A percentile compares a stretch with the other conserved stretches of the same genome.
Conservation (phyloP, 2,329 filamentous ascomycete genomes). For the Aspergillus flavus region DNA sequence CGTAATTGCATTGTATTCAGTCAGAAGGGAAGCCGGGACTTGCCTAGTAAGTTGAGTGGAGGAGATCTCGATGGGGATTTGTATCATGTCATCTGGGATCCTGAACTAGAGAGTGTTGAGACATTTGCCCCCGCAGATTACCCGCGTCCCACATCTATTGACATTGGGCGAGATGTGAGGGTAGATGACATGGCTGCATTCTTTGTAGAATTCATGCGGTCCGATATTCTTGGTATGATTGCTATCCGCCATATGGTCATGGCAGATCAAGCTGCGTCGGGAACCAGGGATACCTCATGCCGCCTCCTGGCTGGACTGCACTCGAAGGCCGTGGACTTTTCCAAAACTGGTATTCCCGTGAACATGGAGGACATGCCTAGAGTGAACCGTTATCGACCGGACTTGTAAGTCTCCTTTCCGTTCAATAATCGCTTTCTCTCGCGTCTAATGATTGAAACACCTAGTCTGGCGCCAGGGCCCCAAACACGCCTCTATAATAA, state of each 20-base stretch:
- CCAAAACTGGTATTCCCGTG: slow-evolving; percentile 69
- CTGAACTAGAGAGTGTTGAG: slow-evolving; percentile 26
- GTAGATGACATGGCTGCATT: slow-evolving; percentile 73
- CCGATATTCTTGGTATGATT: slow-evolving; percentile 67
- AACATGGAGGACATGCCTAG: slow-evolving; percentile 49
- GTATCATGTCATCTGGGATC: slow-evolving; percentile 78
- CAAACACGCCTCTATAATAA: slow-evolving; percentile 37
- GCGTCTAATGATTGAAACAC: background rate
- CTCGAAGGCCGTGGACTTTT: slow-evolving; percentile 74
- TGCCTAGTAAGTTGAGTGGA: slow-evolving; percentile 77
- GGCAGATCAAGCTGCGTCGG: slow-evolving; percentile 58
- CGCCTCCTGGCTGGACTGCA: slow-evolving; percentile 62
- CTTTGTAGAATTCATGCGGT: slow-evolving; percentile 76
- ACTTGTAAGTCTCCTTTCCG: slow-evolving; percentile 53
- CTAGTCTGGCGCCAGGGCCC: slow-evolving; percentile 29
- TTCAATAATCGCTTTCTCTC: background rate
- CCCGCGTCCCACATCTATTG: slow-evolving; percentile 56
- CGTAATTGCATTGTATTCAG: slow-evolving; percentile 80
- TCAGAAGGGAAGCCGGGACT: slow-evolving; percentile 67
- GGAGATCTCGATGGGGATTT: slow-evolving; percentile 84
- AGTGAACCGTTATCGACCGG: slow-evolving; percentile 48
- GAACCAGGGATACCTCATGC: slow-evolving; percentile 59
- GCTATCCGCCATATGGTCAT: slow-evolving; percentile 65
- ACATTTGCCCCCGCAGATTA: slow-evolving; percentile 70
- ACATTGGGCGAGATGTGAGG: slow-evolving; percentile 64